Evolutionary conservation across 768 basidiomycete species (phyloP).

Genomic region (Dendrothele bispora): DNA sequence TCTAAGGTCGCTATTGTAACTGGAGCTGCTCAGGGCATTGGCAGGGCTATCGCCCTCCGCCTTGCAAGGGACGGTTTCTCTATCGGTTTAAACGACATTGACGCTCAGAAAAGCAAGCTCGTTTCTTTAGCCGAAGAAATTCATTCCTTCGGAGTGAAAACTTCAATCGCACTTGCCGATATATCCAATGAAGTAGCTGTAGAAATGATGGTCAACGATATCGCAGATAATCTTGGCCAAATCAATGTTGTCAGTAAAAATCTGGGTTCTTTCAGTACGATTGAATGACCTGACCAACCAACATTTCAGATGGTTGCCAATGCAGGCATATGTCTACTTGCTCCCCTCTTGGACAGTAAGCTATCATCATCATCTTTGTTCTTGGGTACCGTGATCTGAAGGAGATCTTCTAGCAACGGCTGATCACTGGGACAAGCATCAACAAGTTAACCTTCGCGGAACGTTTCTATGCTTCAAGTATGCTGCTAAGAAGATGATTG

Average conservation of each 20-base stretch:
- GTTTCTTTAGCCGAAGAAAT: slow-evolving; percentile 26
- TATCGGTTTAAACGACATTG: slow-evolving; percentile 29
- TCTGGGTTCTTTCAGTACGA: too few species aligned
- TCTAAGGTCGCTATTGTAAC: slow-evolving; percentile 30
- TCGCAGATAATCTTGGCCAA: slow-evolving; percentile 18
- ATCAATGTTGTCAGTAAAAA: slow-evolving; percentile 28
- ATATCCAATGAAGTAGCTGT: slow-evolving; percentile 28
- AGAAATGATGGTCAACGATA: slow-evolving; percentile 23
- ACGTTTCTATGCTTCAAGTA: too few species aligned
- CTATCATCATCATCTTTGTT: too few species aligned
- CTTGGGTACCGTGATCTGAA: too few species aligned
- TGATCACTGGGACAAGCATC: too few species aligned
- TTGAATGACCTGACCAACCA: too few species aligned
- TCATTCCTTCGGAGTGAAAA: slow-evolving; percentile 14
- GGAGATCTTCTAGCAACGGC: too few species aligned
- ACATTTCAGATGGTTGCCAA: too few species aligned
- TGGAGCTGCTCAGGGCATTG: slow-evolving; percentile 34
- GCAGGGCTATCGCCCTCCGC: slow-evolving; percentile 29
- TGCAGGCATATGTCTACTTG: too few species aligned
- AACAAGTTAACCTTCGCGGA: too few species aligned
- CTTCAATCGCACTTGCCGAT: slow-evolving; percentile 22
- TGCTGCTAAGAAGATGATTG: too few species aligned
- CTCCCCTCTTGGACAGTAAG: too few species aligned
- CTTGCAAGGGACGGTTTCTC: slow-evolving; percentile 32
- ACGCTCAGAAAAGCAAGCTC: slow-evolving; percentile 14